phyloP scores from a whole-genome alignment of 148 eudicot species.

The Arbutus unedo region DNA sequence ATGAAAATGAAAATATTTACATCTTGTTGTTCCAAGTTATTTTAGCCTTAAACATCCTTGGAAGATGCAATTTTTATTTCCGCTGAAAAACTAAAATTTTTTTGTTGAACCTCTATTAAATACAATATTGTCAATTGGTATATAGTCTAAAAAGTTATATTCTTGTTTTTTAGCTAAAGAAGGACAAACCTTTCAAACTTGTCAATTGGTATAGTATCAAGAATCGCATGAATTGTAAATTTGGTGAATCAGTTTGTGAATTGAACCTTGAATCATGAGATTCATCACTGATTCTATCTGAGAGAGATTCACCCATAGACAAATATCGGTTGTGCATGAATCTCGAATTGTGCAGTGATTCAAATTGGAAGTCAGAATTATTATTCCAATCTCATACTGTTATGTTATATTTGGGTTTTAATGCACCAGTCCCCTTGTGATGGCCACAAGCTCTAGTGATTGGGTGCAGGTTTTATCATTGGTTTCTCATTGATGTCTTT shows the following conservation, averaged over 20 bases:
- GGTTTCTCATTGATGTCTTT: constrained; percentile 6
- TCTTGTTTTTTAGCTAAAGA: background rate
- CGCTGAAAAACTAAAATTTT: background rate
- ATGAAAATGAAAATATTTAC: background rate
- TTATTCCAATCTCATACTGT: background rate
- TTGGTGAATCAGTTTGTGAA: background rate
- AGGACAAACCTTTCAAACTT: background rate
- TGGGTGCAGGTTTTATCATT: background rate
- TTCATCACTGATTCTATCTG: background rate
- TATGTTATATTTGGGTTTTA: background rate
- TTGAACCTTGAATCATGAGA: background rate
- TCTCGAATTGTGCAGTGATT: background rate
- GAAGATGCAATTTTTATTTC: background rate
- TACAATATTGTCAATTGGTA: background rate
- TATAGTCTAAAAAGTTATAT: background rate
- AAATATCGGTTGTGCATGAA: background rate
- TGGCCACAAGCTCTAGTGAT: constrained; percentile 2
- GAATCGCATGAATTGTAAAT: background rate
- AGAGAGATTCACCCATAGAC: background rate
- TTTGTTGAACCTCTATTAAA: background rate
- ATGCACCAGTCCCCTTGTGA: background rate
- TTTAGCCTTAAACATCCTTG: background rate
- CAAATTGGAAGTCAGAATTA: background rate
- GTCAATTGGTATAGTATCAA: background rate
- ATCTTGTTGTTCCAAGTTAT: background rate